These are phyloP conservation scores for Phytophthora pseudosyringae DNA, from an alignment of 352 stramenopile genomes.

Conservation along the genomic window DNA sequence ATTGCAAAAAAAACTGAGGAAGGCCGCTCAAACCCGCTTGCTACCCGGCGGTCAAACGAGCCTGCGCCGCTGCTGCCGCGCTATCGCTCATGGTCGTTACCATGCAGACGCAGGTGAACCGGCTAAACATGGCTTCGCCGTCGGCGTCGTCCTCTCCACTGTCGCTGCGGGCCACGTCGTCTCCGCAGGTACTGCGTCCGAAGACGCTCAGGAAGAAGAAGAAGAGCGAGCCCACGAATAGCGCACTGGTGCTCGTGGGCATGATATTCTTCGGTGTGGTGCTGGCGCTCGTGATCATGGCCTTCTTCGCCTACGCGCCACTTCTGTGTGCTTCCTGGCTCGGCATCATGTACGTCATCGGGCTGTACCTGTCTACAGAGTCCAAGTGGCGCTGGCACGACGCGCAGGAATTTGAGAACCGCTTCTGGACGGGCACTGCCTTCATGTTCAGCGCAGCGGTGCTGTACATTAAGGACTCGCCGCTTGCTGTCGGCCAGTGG, in stretches of 20 bases:
- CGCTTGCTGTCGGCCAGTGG: conserved; percentile 79
- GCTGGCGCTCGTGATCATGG: conserved; percentile 71
- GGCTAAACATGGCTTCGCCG: conserved; percentile 29
- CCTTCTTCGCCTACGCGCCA: conserved; percentile 84
- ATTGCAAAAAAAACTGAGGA: conserved; percentile 22
- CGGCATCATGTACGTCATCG: conserved; percentile 84
- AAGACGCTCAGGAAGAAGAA: conserved; percentile 21
- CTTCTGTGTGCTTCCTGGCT: conserved; percentile 83
- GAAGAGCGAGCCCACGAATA: conserved; percentile 52
- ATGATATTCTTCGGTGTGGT: conserved; percentile 75
- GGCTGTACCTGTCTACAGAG: conserved; percentile 82
- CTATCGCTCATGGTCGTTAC: conserved; percentile 34
- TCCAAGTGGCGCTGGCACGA: conserved; percentile 89
- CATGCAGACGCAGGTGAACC: conserved; percentile 38
- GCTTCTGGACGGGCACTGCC: conserved; percentile 96
- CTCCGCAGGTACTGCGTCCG: conserved; percentile 11
- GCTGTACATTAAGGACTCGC: conserved; percentile 96
- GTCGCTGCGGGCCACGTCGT: conserved; percentile 30
- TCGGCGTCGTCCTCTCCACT: conserved; percentile 13
- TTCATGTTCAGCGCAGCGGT: conserved; percentile 93
- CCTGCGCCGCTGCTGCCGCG: background rate
- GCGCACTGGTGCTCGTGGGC: conserved; percentile 72
- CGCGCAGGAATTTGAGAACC: conserved; percentile 96
- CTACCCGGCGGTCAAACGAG: background rate
- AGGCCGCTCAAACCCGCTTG: background rate